Percentiles rank a stretch among this genome's conserved stretches.
These are phyloP conservation scores for Penstemon barbatus DNA, from an alignment of 257 asterid genomes.

Conservation along the genomic window DNA sequence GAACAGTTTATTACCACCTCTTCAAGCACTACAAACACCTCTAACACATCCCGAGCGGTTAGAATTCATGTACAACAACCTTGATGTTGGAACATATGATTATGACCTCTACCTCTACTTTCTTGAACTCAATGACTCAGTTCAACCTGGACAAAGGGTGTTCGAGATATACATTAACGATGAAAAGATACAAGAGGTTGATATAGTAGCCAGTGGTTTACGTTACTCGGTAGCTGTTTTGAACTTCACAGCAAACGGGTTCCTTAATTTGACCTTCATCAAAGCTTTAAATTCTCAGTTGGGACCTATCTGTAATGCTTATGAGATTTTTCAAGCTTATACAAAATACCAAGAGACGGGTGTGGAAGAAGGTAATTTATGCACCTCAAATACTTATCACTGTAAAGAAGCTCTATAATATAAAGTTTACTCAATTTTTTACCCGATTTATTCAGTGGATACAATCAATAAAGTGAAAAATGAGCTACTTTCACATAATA, in stretches of 20 bases:
- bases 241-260: conserved; percentile 48
- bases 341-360: conserved; percentile 40
- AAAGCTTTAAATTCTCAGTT: conserved; percentile 42
- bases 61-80: conserved; percentile 40
- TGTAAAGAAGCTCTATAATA: not conserved
- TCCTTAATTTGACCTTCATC: conserved; percentile 47
- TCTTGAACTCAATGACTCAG: conserved; percentile 47
- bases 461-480: conserved; percentile 51
- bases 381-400: not conserved
- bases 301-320: conserved; percentile 63
- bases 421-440: conserved; percentile 10
- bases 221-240: conserved; percentile 31
- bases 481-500: conserved; percentile 51
- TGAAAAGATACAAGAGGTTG: conserved; percentile 35
- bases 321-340: conserved; percentile 49
- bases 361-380: conserved; percentile 46
- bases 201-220: conserved; percentile 37
- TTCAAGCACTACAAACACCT: conserved; percentile 49
- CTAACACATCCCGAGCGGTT: conserved; percentile 48
- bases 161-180: conserved; percentile 49
- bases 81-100: conserved; percentile 32
- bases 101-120: conserved; percentile 53
- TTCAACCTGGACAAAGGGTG: conserved; percentile 51
- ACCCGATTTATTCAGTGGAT: conserved; percentile 38
- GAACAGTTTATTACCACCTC: conserved; percentile 42